Percentiles rank a stretch among this genome's conserved stretches.
phyloP scores from a whole-genome alignment of 2,329 filamentous ascomycete genomes.

The Gyromitra esculenta region DNA sequence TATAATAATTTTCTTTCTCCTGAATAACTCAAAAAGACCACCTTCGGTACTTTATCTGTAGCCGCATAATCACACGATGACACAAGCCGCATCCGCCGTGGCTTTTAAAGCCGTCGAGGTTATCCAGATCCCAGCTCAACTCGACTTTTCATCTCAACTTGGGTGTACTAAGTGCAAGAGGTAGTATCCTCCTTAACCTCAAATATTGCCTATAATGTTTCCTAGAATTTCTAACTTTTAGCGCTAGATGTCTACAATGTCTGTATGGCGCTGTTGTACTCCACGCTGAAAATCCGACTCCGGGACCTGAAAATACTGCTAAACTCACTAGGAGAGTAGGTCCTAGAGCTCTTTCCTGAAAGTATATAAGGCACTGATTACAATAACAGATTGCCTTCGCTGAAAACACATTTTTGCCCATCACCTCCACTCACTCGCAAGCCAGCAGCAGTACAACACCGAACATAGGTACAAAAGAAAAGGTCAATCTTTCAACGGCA shows the following conservation, averaged over 20 bases:
- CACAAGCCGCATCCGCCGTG: not conserved
- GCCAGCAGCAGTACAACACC: not conserved
- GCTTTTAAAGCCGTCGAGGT: not conserved
- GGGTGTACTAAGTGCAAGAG: not conserved
- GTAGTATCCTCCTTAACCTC: not conserved
- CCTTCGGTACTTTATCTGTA: not conserved
- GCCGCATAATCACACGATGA: not conserved
- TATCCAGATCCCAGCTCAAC: not conserved
- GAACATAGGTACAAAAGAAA: no score
- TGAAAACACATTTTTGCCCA: not conserved
- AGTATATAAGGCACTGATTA: not conserved
- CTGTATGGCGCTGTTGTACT: not conserved
- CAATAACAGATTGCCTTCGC: not conserved
- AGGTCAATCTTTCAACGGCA: not conserved
- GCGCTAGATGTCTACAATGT: not conserved
- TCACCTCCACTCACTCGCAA: conserved; percentile 3
- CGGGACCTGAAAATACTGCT: not conserved
- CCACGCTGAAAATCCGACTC: not conserved
- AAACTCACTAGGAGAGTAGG: not conserved
- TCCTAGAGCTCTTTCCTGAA: not conserved
- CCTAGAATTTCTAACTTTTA: not conserved
- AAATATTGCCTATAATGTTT: not conserved
- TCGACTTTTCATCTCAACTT: not conserved
- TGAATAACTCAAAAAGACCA: not conserved
- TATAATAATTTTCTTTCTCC: not conserved